Evolutionary conservation across 2,329 filamentous ascomycete species (phyloP), one percentile per base, ranked within the genome.

Genomic region (Uncinocarpus reesii): DNA sequence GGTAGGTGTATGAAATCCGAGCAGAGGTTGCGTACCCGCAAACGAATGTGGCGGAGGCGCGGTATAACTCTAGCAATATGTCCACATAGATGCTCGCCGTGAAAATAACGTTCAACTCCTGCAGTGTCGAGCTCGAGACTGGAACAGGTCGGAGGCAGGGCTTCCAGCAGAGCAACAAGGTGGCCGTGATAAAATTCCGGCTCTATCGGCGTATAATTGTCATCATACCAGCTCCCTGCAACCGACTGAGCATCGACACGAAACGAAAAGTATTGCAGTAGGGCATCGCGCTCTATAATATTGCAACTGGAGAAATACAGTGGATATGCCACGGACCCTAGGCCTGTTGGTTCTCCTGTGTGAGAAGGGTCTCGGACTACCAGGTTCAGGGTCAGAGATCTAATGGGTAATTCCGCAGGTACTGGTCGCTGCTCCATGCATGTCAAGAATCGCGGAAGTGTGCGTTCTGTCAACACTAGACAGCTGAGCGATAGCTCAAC

Each of bases 71-170:
- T 47, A 31, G 32, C 42, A 6, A 52, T 43, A 20, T 45, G 29
- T 1, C 38, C 24, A 34, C 52, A 55, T 20, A 51, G 10, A 48
- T 55, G 53, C 11, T 35, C 38, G 7, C 42, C 24, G 7, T 41
- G 21, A 15, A 18, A 4, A 35, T 49, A 50, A 21, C 29, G 10
- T 15, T 55, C 52, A 20, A 45, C 42, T 2, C 52, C 52, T 8
- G 35, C 43, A 35, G 52, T 55, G 35, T 53, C 53, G 23, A 53
- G 44, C 42, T 55, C 52, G 16, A 55, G 15, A 31, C 38, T 31
- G 15, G 8, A 29, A 44, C 49, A 50, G 10, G 42, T 42, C 10
- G 4, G 13, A 23, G 53, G 53, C 4, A 53, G 31, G 10, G 44
- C 26, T 18, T 36, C 29, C 13, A 53, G 13, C 2, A 55, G 37